These are phyloP conservation scores for Neoboletus brunneissimus DNA, from an alignment of 768 basidiomycete species.

Conservation along the genomic window DNA sequence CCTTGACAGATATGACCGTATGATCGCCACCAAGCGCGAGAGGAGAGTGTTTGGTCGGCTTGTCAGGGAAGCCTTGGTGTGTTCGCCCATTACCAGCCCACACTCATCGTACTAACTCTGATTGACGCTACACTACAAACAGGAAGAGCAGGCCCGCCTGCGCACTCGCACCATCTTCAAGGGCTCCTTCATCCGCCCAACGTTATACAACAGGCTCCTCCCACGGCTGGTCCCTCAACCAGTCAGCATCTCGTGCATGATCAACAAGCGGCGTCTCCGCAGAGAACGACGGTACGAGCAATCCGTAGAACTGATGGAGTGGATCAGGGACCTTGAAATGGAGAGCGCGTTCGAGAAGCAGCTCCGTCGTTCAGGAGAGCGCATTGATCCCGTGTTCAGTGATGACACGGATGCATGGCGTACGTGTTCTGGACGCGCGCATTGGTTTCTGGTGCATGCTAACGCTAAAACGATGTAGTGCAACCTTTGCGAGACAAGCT, in stretches of 20 bases:
- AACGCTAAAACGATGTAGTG: slow-evolving; percentile 27
- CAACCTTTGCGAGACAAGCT: slow-evolving; percentile 35
- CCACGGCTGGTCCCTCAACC: slow-evolving; percentile 84
- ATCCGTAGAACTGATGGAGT: slow-evolving; percentile 32
- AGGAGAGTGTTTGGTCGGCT: slow-evolving; percentile 48
- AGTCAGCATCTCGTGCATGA: slow-evolving; percentile 64
- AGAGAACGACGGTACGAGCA: slow-evolving; percentile 45
- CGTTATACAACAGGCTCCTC: slow-evolving; percentile 63
- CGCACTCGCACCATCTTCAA: slow-evolving; percentile 66
- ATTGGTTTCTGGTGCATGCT: not conserved
- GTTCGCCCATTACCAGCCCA: slow-evolving; percentile 10
- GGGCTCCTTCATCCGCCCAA: slow-evolving; percentile 64
- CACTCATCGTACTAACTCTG: not conserved
- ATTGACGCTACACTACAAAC: slow-evolving; percentile 2
- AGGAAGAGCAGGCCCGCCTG: slow-evolving; percentile 58
- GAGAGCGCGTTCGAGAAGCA: slow-evolving; percentile 41
- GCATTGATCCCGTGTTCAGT: slow-evolving; percentile 27
- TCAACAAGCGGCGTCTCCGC: slow-evolving; percentile 44
- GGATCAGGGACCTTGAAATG: slow-evolving; percentile 32
- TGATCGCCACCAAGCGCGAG: slow-evolving; percentile 51
- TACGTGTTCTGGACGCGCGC: slow-evolving; percentile 7
- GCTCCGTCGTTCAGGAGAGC: slow-evolving; percentile 19
- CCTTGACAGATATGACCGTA: slow-evolving; percentile 54
- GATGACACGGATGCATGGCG: slow-evolving; percentile 19
- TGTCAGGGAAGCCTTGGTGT: slow-evolving; percentile 51